Conservation (phyloP, 2,329 filamentous ascomycete genomes). For the Helotiales sp. region DNA sequence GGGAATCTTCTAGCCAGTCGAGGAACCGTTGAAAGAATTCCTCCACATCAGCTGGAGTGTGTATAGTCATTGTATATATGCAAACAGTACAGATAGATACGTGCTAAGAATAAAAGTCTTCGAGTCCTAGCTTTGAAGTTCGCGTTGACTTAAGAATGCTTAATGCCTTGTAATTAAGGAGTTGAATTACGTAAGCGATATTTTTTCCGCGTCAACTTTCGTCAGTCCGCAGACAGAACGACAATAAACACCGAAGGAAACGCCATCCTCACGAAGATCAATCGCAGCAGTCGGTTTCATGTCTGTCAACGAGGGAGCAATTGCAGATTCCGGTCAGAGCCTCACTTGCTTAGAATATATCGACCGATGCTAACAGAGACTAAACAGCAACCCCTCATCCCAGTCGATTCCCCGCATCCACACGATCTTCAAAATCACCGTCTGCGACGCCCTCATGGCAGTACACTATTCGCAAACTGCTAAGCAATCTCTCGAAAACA, state of each 20-base stretch:
- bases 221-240: neutral
- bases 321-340: neutral
- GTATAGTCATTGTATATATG: too few relatives aligned
- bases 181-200: neutral
- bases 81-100: too few relatives aligned
- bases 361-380: neutral
- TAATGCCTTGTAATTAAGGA: neutral
- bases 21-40: neutral
- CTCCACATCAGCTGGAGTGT: neutral
- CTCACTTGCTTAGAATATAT: neutral
- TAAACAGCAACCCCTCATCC: neutral
- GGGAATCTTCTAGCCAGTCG: neutral
- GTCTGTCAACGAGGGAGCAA: neutral
- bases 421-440: neutral
- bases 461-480: neutral
- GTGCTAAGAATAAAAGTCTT: too few relatives aligned
- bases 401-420: neutral
- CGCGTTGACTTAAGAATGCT: neutral
- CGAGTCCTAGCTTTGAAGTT: neutral
- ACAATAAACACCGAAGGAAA: too few relatives aligned
- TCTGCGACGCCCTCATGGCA: neutral
- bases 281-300: neutral
- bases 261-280: neutral
- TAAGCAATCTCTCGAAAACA: neutral
- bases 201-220: neutral